Evolutionary conservation across 371 early-diverging fungal genomes (phyloP), one percentile per base, ranked within the genome.

Genomic region (Syncephalastrum monosporum): DNA sequence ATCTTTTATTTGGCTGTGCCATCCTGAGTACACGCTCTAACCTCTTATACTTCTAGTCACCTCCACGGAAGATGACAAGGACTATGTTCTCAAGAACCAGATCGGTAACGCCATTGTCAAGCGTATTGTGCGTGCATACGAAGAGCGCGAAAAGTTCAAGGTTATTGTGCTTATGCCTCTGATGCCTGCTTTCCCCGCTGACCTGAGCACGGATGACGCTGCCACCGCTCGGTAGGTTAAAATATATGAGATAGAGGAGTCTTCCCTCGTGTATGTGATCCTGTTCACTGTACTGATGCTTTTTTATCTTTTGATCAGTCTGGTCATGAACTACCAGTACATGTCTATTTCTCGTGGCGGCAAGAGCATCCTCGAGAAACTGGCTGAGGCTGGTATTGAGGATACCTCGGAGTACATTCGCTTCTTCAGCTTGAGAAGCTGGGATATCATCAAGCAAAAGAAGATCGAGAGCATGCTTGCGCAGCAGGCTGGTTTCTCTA

Each of bases 121-220:
- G 42, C 84, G 96, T 45, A 92, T 97, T 47, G 68, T 84, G 44
- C 79, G 82, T 27, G 97, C 97, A 10, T 82, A 91, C 53, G 59
- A 76, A 48, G 79, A 86, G 7, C 70, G 74, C 6, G 77, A 82
- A n/a, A 82, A 83, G 46, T 96, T 95, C 79, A 85, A 88, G 42
- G 90, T 93, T 17, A 87, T 93, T 65, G 89, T 97, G 38, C 63
- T 96, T 33, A 91, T 96, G 81, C 97, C 97, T 12, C 72, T 95
- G 51, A 85, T 94, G 82, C 98, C 98, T 16, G 95, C 93, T 14
- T 96, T 96, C 70, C 91, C 91, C 51, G 90, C 87, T 48, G 94
- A 91, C 58, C 70, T 96, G 29, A 79, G 76, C 52, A 82, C 88
- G 3, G 83, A 85, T 29, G 88, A 84, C 29, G 96, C 92, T 2